These are phyloP conservation scores for Neurospora intermedia DNA, from an alignment of 495 filamentous ascomycete species.

Conservation along the genomic window DNA sequence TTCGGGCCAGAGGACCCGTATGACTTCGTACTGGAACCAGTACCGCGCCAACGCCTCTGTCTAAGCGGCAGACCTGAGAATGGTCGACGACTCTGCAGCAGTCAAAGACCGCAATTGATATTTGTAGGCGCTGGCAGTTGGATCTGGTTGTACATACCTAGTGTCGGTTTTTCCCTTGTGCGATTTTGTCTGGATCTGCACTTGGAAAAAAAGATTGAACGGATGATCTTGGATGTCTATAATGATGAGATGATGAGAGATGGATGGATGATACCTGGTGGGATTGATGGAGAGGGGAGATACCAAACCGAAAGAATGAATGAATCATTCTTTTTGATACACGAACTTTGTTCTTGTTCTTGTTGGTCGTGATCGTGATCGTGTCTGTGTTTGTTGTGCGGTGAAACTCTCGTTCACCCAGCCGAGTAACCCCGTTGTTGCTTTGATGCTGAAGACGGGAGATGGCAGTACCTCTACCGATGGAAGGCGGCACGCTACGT, in stretches of 20 bases:
- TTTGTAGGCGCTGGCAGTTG: too few relatives aligned
- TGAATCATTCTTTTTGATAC: background rate
- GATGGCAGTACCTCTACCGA: too few relatives aligned
- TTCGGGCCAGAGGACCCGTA: constrained; percentile 32
- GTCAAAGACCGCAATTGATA: background rate
- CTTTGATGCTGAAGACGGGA: too few relatives aligned
- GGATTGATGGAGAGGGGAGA: background rate
- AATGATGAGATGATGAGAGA: background rate
- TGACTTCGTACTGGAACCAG: constrained; percentile 28
- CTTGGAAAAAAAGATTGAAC: background rate
- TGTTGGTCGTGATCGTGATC: too few relatives aligned
- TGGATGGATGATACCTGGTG: background rate
- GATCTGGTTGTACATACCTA: background rate
- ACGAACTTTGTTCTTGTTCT: background rate
- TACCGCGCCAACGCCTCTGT: constrained; percentile 26
- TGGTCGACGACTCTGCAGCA: background rate
- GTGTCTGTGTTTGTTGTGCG: too few relatives aligned
- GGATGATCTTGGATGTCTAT: background rate
- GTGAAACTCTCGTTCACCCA: too few relatives aligned
- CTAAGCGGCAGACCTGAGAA: background rate
- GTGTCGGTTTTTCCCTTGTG: background rate
- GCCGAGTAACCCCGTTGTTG: too few relatives aligned
- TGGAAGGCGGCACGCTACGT: too few relatives aligned
- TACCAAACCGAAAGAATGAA: background rate
- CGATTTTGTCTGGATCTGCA: background rate